phyloP scores from a whole-genome alignment of 2,329 filamentous ascomycete genomes.

The Sarocladium strictum region DNA sequence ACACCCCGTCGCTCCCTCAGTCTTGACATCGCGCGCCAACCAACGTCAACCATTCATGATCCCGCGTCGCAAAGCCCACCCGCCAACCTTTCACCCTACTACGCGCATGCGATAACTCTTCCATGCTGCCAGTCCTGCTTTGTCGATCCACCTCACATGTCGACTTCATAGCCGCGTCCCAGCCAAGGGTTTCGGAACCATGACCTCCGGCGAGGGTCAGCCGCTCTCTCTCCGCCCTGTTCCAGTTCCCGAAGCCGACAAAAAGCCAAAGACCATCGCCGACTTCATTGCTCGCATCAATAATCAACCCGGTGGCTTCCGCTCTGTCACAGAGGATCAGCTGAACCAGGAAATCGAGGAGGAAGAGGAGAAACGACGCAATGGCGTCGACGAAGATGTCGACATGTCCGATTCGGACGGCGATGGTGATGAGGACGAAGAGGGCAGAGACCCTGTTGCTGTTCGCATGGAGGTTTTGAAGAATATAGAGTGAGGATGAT shows the following conservation, averaged over 20 bases:
- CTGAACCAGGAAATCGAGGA: conserved; percentile 27
- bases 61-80: not conserved
- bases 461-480: conserved; percentile 53
- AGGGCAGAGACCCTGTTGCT: conserved; percentile 35
- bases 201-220: conserved; percentile 26
- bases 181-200: conserved; percentile 14
- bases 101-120: not conserved
- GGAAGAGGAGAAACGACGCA: conserved; percentile 37
- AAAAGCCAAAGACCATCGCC: conserved; percentile 55
- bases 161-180: not conserved
- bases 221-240: conserved; percentile 32
- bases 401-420: conserved; percentile 42
- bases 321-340: conserved; percentile 52
- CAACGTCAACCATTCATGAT: not conserved
- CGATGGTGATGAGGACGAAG: conserved; percentile 37
- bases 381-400: conserved; percentile 34
- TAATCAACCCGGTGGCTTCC: conserved; percentile 72
- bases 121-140: not conserved
- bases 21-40: not conserved
- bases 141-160: not conserved
- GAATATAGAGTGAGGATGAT: conserved; percentile 47
- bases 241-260: conserved; percentile 44
- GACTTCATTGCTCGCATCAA: conserved; percentile 77
- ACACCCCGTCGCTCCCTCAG: not conserved
- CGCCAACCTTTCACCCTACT: not conserved